These are phyloP conservation scores for Nigrospora oryzae DNA, from an alignment of 2,329 filamentous ascomycete genomes.

Conservation along the genomic window DNA sequence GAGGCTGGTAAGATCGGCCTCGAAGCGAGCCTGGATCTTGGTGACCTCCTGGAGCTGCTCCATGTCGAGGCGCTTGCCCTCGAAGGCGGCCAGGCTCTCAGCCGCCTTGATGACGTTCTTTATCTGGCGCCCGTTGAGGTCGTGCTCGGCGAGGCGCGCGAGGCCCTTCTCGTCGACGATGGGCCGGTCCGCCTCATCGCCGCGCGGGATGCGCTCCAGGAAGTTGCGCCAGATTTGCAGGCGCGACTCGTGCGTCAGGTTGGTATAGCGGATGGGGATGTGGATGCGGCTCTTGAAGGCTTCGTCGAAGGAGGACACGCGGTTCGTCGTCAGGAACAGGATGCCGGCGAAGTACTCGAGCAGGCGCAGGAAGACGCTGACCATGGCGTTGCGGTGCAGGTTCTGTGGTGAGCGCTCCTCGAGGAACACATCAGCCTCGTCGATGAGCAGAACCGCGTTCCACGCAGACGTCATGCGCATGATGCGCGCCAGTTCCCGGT, in stretches of 20 bases:
- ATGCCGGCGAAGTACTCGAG: conserved; percentile 12
- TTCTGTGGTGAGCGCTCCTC: conserved; percentile 20
- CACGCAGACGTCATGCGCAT: conserved; percentile 32
- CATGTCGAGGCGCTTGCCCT: conserved; percentile 16
- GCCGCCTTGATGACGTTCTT: conserved; percentile 21
- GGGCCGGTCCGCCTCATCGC: not conserved
- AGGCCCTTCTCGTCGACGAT: conserved; percentile 9
- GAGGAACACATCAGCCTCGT: conserved; percentile 21
- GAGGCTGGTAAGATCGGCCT: conserved; percentile 13
- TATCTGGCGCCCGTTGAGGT: conserved; percentile 23
- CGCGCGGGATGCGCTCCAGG: conserved; percentile 13
- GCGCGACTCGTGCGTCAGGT: conserved; percentile 9
- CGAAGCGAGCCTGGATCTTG: conserved; percentile 21
- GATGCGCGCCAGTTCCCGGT: conserved; percentile 12
- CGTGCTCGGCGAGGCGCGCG: conserved; percentile 9
- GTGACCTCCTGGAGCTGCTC: conserved; percentile 18
- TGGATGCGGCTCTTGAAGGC: conserved; percentile 15
- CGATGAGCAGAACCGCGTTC: conserved; percentile 22
- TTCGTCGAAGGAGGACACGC: conserved; percentile 11
- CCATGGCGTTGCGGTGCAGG: conserved; percentile 9
- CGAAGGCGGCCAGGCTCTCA: conserved; percentile 22
- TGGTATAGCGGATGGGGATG: conserved; percentile 11
- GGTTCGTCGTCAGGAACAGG: conserved; percentile 14
- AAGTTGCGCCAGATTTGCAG: conserved; percentile 18
- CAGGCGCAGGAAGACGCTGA: conserved; percentile 10